Base-by-base conservation (phyloP, 805 yeast species). In the Lipomyces kockii region DNA sequence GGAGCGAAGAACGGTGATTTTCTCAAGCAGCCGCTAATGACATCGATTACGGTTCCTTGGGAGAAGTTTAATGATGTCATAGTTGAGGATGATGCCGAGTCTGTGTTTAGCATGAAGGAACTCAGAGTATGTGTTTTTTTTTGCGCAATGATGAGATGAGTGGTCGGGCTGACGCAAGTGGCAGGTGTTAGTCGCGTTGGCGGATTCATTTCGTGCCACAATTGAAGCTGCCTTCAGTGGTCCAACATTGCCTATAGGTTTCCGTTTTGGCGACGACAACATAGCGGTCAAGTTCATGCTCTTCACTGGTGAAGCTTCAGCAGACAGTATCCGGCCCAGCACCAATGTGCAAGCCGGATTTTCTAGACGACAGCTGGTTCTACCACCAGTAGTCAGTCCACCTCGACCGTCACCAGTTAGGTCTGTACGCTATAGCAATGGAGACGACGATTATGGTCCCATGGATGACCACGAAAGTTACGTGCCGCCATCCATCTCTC, bases 1-100 rank as follows among this genome's bases (percentile, higher is more conserved):
- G 46, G 20, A 20, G 52, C 54, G 20, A 60, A 29, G 29, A 22
- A 53, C 3, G 22, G 5, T 6, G 72, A 69, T 27, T 37, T 69
- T 22, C 51, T 69, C 34, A 69, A 69, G 53, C 67, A 62, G 57
- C 72, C 72, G n/a, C 39, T 69, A 39, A 61, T 58, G 60, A 69
- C 72, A 11, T 58, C 71, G n/a, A 69, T 69, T 27, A 60, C 53
- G 34, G 60, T 63, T 34, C 53, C 25, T 7, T 20, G 22, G 29
- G 52, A n/a, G 14, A 65, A 68, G 14, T 69, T 69, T 54, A 65
- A 63, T 27, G 58, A 60, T 17, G 58, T 63, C 14, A 17, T 61
- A 3, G 61, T 61, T 7, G 58, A 43, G 6, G 63, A 59, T 6
- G 64, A 61, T 20, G 52, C 54, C 9, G 58, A 61, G 34, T 60